Percentiles rank a stretch among this genome's conserved stretches.
phyloP scores from a whole-genome alignment of 345 rosid genomes.

The Orychophragmus violaceus region DNA sequence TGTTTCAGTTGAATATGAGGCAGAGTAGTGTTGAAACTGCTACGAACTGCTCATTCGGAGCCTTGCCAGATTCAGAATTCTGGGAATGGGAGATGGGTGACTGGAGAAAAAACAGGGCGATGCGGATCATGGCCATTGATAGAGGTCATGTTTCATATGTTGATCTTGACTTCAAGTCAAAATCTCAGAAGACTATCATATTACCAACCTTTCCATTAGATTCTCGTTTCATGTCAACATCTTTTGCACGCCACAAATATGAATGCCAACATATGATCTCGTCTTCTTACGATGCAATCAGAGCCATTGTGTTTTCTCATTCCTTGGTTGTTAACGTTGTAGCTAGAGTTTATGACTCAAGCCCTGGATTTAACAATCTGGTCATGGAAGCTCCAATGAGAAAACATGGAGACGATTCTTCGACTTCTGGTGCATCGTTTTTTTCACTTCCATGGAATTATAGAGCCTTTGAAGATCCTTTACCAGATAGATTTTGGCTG shows the following conservation, averaged over 20 bases:
- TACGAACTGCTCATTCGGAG: slow-evolving; percentile 60
- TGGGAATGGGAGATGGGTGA: slow-evolving; percentile 99
- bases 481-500: slow-evolving; percentile 85
- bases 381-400: slow-evolving; percentile 77
- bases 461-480: slow-evolving; percentile 79
- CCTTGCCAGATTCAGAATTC: slow-evolving; percentile 50
- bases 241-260: slow-evolving; percentile 44
- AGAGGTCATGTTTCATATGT: slow-evolving; percentile 77
- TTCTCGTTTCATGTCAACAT: slow-evolving; percentile 83
- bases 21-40: slow-evolving; percentile 32
- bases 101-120: slow-evolving; percentile 81
- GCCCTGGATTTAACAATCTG: slow-evolving; percentile 43
- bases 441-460: slow-evolving; percentile 84
- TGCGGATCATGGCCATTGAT: slow-evolving; percentile 85
- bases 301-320: slow-evolving; percentile 77
- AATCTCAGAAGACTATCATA: slow-evolving; percentile 52
- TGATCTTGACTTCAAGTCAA: slow-evolving; percentile 61
- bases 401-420: slow-evolving; percentile 38
- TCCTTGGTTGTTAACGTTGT: slow-evolving; percentile 58
- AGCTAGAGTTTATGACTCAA: slow-evolving; percentile 70
- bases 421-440: slow-evolving; percentile 55
- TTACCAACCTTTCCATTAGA: slow-evolving; percentile 90
- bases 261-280: slow-evolving; percentile 67
- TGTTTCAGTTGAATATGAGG: slow-evolving; percentile 72
- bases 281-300: slow-evolving; percentile 68